Evolutionary conservation across 2,329 filamentous ascomycete genomes (phyloP).

Genomic region (Penicillium vulpinum): DNA sequence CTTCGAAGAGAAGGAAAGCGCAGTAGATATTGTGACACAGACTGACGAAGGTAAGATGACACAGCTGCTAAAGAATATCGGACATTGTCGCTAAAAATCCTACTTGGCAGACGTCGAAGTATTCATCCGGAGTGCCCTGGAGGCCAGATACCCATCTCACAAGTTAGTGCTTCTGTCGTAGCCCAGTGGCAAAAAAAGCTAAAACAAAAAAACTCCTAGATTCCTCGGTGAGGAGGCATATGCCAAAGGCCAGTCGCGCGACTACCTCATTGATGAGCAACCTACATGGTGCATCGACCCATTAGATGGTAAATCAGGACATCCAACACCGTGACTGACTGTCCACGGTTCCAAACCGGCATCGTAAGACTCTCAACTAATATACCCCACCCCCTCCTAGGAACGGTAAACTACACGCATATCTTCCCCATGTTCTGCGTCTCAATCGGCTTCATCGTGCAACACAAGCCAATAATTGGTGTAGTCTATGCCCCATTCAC

Average conservation of each 20-base stretch:
- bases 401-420: slow-evolving; percentile 78
- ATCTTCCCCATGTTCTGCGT: slow-evolving; percentile 81
- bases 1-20: slow-evolving; percentile 68
- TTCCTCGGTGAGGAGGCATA: slow-evolving; percentile 79
- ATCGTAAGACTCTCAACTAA: background rate
- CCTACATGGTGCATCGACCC: slow-evolving; percentile 79
- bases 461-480: slow-evolving; percentile 63
- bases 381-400: slow-evolving; percentile 30
- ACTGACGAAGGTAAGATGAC: slow-evolving; percentile 64
- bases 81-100: background rate
- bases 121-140: slow-evolving; percentile 65
- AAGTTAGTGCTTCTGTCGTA: slow-evolving; percentile 51
- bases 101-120: slow-evolving; percentile 64
- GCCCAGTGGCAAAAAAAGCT: background rate
- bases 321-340: rapidly evolving
- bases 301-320: slow-evolving; percentile 58
- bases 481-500: slow-evolving; percentile 72
- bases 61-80: background rate
- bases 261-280: slow-evolving; percentile 63
- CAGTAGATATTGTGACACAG: slow-evolving; percentile 76
- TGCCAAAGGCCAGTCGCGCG: slow-evolving; percentile 64
- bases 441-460: slow-evolving; percentile 68
- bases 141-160: slow-evolving; percentile 63
- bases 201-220: slow-evolving; percentile 40
- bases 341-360: background rate